phyloP scores from a whole-genome alignment of 306 rosid genomes.

The Lithocarpus polystachyus region DNA sequence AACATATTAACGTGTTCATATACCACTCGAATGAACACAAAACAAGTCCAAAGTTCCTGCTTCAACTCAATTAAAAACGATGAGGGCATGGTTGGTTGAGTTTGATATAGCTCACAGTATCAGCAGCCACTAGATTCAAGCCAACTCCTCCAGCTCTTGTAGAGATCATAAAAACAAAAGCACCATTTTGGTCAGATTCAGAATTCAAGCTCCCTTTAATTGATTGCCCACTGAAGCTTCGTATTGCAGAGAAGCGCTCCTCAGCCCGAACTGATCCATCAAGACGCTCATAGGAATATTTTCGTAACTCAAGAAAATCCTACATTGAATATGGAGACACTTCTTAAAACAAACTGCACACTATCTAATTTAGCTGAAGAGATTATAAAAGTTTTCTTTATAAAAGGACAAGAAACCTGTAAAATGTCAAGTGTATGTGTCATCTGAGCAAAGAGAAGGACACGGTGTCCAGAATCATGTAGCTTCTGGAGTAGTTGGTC shows the following conservation, averaged over 20 bases:
- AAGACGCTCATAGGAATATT: conserved; percentile 89
- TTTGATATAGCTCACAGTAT: conserved; percentile 63
- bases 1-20: neutral
- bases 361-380: neutral
- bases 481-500: conserved; percentile 86
- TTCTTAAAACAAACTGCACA: neutral
- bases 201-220: conserved; percentile 43
- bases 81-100: conserved; percentile 4
- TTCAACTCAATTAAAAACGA: neutral
- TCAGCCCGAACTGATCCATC: conserved; percentile 98
- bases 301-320: conserved; percentile 82
- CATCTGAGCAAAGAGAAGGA: conserved; percentile 95
- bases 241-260: conserved; percentile 97
- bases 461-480: conserved; percentile 69
- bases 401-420: conserved; percentile 51
- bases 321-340: conserved; percentile 28
- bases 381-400: neutral
- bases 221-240: conserved; percentile 74
- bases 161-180: conserved; percentile 90
- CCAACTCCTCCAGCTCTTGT: conserved; percentile 99
- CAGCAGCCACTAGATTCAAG: conserved; percentile 93
- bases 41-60: neutral
- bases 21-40: neutral
- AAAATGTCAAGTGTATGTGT: conserved; percentile 93
- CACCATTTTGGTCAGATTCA: conserved; percentile 47